A percentile compares a stretch with the other conserved stretches of the same genome.
These are phyloP conservation scores for Medicago ruthenica DNA, from an alignment of 306 rosid genomes.

Conservation along the genomic window DNA sequence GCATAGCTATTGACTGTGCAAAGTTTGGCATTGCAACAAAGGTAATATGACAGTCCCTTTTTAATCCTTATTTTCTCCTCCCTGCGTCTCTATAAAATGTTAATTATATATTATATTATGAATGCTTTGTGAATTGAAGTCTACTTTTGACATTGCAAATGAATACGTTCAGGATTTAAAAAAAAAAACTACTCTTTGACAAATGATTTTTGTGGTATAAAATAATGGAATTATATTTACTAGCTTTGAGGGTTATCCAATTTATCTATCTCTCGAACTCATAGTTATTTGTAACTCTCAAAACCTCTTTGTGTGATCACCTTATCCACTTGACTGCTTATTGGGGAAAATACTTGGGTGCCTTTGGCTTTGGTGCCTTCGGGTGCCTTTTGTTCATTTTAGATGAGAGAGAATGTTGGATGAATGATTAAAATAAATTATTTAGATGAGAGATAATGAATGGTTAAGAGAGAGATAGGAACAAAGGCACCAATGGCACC, in stretches of 20 bases:
- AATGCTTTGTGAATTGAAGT: not conserved
- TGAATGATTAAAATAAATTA: too few relatives aligned
- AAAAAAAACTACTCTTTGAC: not conserved
- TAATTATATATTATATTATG: conserved; percentile 2
- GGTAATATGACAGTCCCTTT: conserved; percentile 56
- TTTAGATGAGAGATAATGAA: too few relatives aligned
- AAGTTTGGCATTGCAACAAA: conserved; percentile 81
- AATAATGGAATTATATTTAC: conserved; percentile 19
- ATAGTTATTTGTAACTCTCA: not conserved
- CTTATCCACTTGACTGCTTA: conserved; percentile 20
- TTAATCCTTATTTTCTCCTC: conserved; percentile 9
- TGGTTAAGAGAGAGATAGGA: too few relatives aligned
- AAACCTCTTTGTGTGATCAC: not conserved
- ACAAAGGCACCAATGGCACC: too few relatives aligned
- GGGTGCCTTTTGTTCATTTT: too few relatives aligned
- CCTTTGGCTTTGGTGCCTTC: too few relatives aligned
- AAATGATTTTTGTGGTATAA: conserved; percentile 16
- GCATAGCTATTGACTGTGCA: conserved; percentile 92
- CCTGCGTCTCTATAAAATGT: not conserved
- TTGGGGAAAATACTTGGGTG: not conserved
- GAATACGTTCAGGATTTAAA: conserved; percentile 1
- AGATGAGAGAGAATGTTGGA: too few relatives aligned
- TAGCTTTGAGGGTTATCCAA: conserved; percentile 18
- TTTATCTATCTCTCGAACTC: conserved; percentile 23
- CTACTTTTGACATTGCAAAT: conserved; percentile 1